A percentile compares a stretch with the other conserved stretches of the same genome.
These are phyloP conservation scores for Debaryomycetaceae sp. DNA, from an alignment of 1,139 yeast species.

Conservation along the genomic window DNA sequence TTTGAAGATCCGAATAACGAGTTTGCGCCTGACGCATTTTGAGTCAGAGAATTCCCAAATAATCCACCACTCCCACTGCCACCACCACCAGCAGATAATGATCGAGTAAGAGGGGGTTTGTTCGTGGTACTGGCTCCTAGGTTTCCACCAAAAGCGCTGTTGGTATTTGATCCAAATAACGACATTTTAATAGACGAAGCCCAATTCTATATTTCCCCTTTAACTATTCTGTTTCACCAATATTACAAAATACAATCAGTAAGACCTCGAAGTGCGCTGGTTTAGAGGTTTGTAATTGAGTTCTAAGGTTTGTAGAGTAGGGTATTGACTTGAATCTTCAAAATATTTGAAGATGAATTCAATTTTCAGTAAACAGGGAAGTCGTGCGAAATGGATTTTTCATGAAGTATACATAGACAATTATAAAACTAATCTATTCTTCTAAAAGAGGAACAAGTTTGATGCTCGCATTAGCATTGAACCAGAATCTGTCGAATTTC, in stretches of 20 bases:
- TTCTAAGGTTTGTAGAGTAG: no score
- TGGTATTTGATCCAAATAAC: slow-evolving; percentile 7
- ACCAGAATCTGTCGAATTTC: slow-evolving; percentile 46
- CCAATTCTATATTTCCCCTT: neutral
- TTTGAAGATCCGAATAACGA: slow-evolving; percentile 9
- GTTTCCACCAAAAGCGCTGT: neutral
- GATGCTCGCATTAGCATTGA: slow-evolving; percentile 32
- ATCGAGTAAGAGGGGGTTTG: slow-evolving; percentile 13
- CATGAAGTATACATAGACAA: slow-evolving; percentile 11
- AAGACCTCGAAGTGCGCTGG: no score
- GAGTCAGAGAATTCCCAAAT: slow-evolving; percentile 7
- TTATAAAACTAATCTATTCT: slow-evolving; percentile 2
- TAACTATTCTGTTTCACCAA: neutral
- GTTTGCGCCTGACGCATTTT: slow-evolving; percentile 1
- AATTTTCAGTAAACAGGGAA: neutral
- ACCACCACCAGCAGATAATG: slow-evolving; percentile 15
- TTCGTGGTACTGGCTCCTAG: slow-evolving; percentile 10
- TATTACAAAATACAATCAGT: no score
- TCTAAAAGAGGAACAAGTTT: slow-evolving; percentile 11
- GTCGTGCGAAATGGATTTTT: neutral
- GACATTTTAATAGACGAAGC: neutral
- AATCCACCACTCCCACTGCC: slow-evolving; percentile 5
- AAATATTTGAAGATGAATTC: neutral
- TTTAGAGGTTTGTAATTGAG: no score
- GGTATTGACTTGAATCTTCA: neutral